Evolutionary conservation across 257 asterid species (phyloP), one percentile per base, ranked within the genome.

Genomic region (Solanum virginianum): DNA sequence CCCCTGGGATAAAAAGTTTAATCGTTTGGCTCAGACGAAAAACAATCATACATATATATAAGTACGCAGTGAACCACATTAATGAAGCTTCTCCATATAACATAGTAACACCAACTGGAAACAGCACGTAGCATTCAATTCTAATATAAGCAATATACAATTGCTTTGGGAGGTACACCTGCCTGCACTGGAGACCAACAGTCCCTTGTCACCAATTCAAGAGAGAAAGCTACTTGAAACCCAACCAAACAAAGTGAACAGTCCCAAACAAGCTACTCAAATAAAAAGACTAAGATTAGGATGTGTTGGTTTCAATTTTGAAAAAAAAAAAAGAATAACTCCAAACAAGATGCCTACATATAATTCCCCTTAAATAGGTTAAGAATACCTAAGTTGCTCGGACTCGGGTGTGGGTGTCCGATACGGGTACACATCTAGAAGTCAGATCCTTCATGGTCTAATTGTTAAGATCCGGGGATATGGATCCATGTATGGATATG

Each of bases 1-100:
- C 99, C 99, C 91, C 99, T 97, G 56, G 24, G 14, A 84, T 36
- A 86, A 88, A 86, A 85, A 85, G 47, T 26, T 29, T 5, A 16
- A 53, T 80, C 80, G 85, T 82, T 82, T n/a, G 60, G 36, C 47
- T 60, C 4, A 55, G 82, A 72, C 55, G 77, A 17, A 32, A 77
- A 17, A 53, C 47, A 16, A 24, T 26, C 63, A 51, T 51, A 8
- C 82, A 51, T 77, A 51, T 22, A 51, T 51, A 26, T 24, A 15
- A 77, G 26, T 49, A 51, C 2, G 63, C 45, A 77, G 12, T 77
- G 57, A 77, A 77, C 53, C 47, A 24, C 82, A 77, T 26, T 77
- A 24, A 24, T 9, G 24, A 51, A 77, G 82, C 63, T 51, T 49
- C 82, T 77, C 63, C 63, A 77, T 24, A 77, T 51, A 51, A 77